Conservation (phyloP, 1,284 basidiomycete species). For the Pisolithus thermaeus region DNA sequence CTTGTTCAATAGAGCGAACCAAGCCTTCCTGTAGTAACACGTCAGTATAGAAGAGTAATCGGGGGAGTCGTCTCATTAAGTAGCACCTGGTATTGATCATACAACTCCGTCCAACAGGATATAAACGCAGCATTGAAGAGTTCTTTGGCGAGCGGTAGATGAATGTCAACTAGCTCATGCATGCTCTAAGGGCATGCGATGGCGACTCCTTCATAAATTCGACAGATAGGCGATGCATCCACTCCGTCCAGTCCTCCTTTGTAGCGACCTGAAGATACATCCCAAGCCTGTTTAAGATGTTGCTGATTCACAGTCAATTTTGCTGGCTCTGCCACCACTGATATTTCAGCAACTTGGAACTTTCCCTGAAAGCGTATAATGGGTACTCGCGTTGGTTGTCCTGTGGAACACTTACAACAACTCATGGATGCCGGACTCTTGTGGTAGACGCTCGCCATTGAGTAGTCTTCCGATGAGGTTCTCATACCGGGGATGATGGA, state of each 20-base stretch:
- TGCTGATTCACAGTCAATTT: constrained; percentile 97
- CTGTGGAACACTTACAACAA: constrained; percentile 40
- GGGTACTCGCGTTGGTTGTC: constrained; percentile 4
- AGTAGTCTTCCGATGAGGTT: constrained; percentile 84
- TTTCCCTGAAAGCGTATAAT: constrained; percentile 41
- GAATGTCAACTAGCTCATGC: constrained; percentile 91
- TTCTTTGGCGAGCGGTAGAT: constrained; percentile 89
- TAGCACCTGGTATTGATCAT: constrained; percentile 89
- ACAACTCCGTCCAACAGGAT: constrained; percentile 96
- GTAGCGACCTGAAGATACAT: constrained; percentile 77
- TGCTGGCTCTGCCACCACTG: constrained; percentile 74
- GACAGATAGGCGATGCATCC: constrained; percentile 91
- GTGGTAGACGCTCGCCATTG: constrained; percentile 88
- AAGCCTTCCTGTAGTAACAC: constrained; percentile 73
- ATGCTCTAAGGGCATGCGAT: constrained; percentile 94
- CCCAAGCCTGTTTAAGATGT: constrained; percentile 97
- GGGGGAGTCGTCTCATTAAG: background rate
- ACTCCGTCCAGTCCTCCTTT: constrained; percentile 92
- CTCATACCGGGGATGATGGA: constrained; percentile 87
- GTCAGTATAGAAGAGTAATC: constrained; percentile 4
- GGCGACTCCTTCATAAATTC: constrained; percentile 99
- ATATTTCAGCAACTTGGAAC: constrained; percentile 59
- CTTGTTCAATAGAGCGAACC: constrained; percentile 85
- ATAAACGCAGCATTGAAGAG: constrained; percentile 98
- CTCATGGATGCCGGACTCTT: constrained; percentile 60